Base-by-base conservation (phyloP, 768 basidiomycete genomes). In the Amanita rimosa region DNA sequence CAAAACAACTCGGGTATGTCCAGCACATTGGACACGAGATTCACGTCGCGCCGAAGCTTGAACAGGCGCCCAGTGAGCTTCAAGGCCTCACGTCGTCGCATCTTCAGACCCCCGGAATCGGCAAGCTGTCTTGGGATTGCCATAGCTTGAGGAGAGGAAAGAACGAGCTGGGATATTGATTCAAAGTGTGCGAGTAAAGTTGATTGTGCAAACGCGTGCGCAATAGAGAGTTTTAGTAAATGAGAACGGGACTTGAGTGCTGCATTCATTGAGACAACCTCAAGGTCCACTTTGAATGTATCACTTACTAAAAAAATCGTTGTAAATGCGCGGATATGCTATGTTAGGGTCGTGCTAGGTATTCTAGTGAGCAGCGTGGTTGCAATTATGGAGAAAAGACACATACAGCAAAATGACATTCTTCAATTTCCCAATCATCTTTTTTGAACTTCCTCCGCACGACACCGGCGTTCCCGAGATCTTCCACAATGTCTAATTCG, bases 1-100 rank as follows among this genome's bases (percentile, higher is more conserved):
- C 93, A 96, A 64, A 97, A 97, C 40, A 97, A 66, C 59, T 93
- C 91, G 0, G 93, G 93, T 4, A 90, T 84, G 59, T 97, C 94
- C 1, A 97, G 74, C 26, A 97, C 90, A 58, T 94, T 95, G 19
- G 85, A 88, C 8, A 93, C 89, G 1, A 97, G 69, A 57, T 94
- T 95, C 22, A 96, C 83, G 54, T 95, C 91, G 42, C 89, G 76
- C 4, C 92, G 75, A 7, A 96, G 70, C 59, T 85, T 91, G 74
- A 96, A 94, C 35, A 96, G 63, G 26, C 78, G 70, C 1, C 90
- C 90, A 0, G 91, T 96, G 33, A 96, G 71, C 56, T 85, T 85
- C 52, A 96, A 73, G 0, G 94, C 94, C 27, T 94, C 87, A 35
- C 74, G 77, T 16, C 94, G 78, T 29, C 77, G 78, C 17, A 97